phyloP scores from a whole-genome alignment of 2,329 filamentous ascomycete species.

The Dryadomyces quercivorus region DNA sequence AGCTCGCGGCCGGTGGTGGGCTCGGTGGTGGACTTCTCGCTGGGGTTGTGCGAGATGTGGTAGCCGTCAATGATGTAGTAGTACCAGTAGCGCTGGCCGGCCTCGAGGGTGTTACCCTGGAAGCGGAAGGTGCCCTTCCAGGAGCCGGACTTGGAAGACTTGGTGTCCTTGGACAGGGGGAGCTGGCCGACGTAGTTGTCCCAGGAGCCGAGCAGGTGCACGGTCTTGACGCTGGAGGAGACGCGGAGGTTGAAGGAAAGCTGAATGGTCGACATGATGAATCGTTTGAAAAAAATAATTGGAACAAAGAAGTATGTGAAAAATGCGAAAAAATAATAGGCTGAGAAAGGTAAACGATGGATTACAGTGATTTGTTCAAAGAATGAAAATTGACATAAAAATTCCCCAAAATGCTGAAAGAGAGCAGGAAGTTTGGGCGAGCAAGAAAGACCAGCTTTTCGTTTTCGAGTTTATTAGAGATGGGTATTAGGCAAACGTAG shows the following conservation, averaged over 20 bases:
- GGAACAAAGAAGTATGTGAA: constrained; percentile 18
- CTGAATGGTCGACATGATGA: constrained; percentile 79
- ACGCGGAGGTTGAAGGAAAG: constrained; percentile 93
- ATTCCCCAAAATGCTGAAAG: background rate
- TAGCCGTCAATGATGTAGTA: constrained; percentile 99
- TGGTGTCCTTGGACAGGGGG: constrained; percentile 80
- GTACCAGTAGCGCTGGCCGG: constrained; percentile 97
- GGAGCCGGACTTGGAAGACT: constrained; percentile 71
- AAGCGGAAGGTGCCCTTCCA: constrained; percentile 98
- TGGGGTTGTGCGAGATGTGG: constrained; percentile 93
- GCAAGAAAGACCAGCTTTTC: constrained; percentile 42
- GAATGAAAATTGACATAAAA: constrained; percentile 3
- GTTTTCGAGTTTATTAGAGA: constrained; percentile 27
- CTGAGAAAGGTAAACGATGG: constrained; percentile 12
- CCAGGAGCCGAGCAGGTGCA: constrained; percentile 95
- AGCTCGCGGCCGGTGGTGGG: constrained; percentile 93
- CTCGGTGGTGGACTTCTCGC: constrained; percentile 78
- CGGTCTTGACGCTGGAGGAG: constrained; percentile 91
- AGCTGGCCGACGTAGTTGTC: constrained; percentile 94
- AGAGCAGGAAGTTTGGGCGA: constrained; percentile 23
- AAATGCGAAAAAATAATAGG: constrained; percentile 11
- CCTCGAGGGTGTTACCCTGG: constrained; percentile 72
- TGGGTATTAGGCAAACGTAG: constrained; percentile 18
- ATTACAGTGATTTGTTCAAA: constrained; percentile 23
- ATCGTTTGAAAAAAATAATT: constrained; percentile 17